Base-by-base conservation (phyloP, 371 early-diverging fungal species). In the Mortierella sp. region DNA sequence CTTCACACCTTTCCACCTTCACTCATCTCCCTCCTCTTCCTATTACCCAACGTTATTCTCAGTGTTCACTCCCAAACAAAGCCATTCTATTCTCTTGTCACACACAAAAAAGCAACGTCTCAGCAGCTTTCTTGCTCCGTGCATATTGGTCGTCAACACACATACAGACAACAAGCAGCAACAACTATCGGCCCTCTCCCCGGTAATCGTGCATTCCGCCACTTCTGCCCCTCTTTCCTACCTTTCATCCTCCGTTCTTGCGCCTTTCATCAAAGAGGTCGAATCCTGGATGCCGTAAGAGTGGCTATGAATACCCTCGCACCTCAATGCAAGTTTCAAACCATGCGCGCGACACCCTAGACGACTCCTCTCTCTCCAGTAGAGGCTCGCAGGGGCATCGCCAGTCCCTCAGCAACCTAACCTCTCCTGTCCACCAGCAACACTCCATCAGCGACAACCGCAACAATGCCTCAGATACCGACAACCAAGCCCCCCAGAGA, bases 241-340 rank as follows among this genome's bases (percentile, higher is more conserved):
- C 67, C 24, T 9, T 10, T 24, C 54, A 8, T 19, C 19, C 61
- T 34, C 59, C 59, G 31, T 24, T 24, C 21, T 34, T 64, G 40
- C 43, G 67, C 67, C 21, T 21, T 61, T 67, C 21, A 5, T 40
- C 43, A 67, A 46, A 43, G 10, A 71, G 19, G 28, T 37, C 71
- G 21, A 48, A 26, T 6, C 48, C 48, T 43, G n/a, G 67, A 61
- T 67, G 40, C 34, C 24, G 16, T 54, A 24, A 40, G 43, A 21
- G 10, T 67, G 37, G 67, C 37, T 24, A 67, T 67, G 67, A 8
- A 67, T 40, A 6, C 21, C 43, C 43, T 67, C 67, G 24, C 9
- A 40, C 40, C 43, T 61, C 64, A 64, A 74, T 74, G 74, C 44
- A 46, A 55, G 2, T 28, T 73, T 64, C 74, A 74, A 64, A 44